Percentiles rank a stretch among this genome's conserved stretches.
These are phyloP conservation scores for Mallotus repandus DNA, from an alignment of 441 rosid species.

Conservation along the genomic window DNA sequence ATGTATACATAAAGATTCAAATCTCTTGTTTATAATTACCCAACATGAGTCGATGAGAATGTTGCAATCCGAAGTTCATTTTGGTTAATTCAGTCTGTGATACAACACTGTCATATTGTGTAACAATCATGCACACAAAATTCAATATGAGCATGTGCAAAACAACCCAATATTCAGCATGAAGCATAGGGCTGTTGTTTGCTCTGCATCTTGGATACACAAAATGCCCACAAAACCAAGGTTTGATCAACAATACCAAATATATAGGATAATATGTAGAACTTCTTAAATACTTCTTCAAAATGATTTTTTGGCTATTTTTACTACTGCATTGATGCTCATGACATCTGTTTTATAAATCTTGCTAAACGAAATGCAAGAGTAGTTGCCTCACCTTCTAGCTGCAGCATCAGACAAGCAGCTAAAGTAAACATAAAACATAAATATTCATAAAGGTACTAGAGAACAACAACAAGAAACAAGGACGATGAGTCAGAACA, in stretches of 20 bases:
- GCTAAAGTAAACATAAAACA: constrained; percentile 8
- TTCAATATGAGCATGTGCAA: background rate
- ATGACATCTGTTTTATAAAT: constrained; percentile 92
- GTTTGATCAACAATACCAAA: no score
- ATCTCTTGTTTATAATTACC: background rate
- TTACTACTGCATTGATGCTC: constrained; percentile 97
- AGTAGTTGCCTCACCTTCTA: constrained; percentile 94
- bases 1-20: background rate
- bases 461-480: background rate
- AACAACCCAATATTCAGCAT: no score
- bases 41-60: background rate
- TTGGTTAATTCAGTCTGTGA: background rate
- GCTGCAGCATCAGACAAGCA: constrained; percentile 45
- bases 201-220: background rate
- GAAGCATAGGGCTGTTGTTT: background rate
- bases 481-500: no score
- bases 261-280: no score
- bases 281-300: no score
- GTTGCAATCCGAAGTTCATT: no score
- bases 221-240: background rate
- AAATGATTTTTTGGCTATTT: constrained; percentile 53
- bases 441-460: background rate
- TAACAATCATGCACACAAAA: background rate
- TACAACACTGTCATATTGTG: background rate
- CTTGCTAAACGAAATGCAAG: constrained; percentile 85